Evolutionary conservation across 2,329 filamentous ascomycete species (phyloP), one percentile per base, ranked within the genome.

Genomic region (Sporothrix curviconia): DNA sequence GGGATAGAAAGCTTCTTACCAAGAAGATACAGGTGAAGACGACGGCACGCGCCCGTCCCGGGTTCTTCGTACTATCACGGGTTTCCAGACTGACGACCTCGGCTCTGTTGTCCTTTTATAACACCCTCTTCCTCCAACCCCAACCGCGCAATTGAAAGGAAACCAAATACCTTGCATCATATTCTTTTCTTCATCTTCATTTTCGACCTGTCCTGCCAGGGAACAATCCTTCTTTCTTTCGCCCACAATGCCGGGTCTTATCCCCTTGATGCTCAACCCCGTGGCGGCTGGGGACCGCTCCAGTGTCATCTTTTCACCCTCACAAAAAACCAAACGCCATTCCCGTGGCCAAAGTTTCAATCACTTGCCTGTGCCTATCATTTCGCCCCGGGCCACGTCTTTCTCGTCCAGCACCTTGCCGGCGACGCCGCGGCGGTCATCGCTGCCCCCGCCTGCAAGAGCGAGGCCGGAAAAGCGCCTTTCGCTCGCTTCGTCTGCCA

Each of bases 391-490:
- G 12, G 44, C 57, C 1, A 17, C 51, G 14, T 30, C 59, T 6
- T 39, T 44, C 2, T 24, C 55, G 0, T 42, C 34, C 4, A 15
- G 12, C 49, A 17, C 43, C 8, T 19, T 14, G 2, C 37, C 53
- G 7, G n/a, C 25, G 12, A n/a, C 28, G 0, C 36, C 44, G 1
- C 55, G 55, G 3, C 57, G 57, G 1, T 36, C 59, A 3, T 63
- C 61, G 12, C 36, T 60, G 44, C 62, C 60, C 1, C n/a, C 24
- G 1, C 14, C 44, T 1, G 22, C 50, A 1, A 53, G 12, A 32
- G 1, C 63, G 7, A 68, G 62, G 42, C 54, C 58, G 6, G 22
- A 61, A 37, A 66, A 65, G 54, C 64, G 65, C 15, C 49, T 63
- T 7, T 66, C 67, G 1, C 55, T 63, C 7, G 49, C 62, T 2